These are phyloP conservation scores for Cajanus cajan DNA, from an alignment of 306 rosid genomes.

Conservation along the genomic window DNA sequence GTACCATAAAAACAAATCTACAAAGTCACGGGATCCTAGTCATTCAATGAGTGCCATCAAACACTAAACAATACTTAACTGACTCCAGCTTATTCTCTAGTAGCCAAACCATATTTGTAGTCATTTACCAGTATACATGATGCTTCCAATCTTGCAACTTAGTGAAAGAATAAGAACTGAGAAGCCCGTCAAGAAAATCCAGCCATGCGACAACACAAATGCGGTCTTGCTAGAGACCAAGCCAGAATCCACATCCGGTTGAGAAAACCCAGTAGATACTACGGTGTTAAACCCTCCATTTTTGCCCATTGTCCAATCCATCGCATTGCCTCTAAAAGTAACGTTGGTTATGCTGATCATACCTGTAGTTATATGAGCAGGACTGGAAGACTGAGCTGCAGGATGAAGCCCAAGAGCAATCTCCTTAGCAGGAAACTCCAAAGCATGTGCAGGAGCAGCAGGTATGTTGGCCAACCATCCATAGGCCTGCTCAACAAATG, in stretches of 20 bases:
- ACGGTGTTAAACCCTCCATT: slow-evolving; percentile 49
- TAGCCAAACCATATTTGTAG: slow-evolving; percentile 6
- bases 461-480: slow-evolving; percentile 67
- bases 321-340: slow-evolving; percentile 47
- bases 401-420: slow-evolving; percentile 49
- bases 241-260: slow-evolving; percentile 28
- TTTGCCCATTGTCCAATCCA: slow-evolving; percentile 64
- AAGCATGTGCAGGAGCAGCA: slow-evolving; percentile 80
- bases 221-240: slow-evolving; percentile 55
- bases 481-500: slow-evolving; percentile 54
- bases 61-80: slow-evolving; percentile 9
- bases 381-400: slow-evolving; percentile 60
- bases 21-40: slow-evolving; percentile 26
- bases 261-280: slow-evolving; percentile 45
- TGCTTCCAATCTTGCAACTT: slow-evolving; percentile 69
- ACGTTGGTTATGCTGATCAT: slow-evolving; percentile 71
- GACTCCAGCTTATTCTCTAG: background rate
- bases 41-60: slow-evolving; percentile 26
- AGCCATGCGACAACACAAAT: slow-evolving; percentile 59
- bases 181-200: slow-evolving; percentile 58
- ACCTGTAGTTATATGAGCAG: slow-evolving; percentile 74
- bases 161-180: slow-evolving; percentile 68
- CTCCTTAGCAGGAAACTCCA: slow-evolving; percentile 69
- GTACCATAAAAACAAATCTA: slow-evolving; percentile 26
- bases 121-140: slow-evolving; percentile 49